Percentiles rank a stretch among this genome's conserved stretches.
These are phyloP conservation scores for Marchantia paleacea DNA, from an alignment of 225 moss, liverwort and hornwort genomes.

Conservation along the genomic window DNA sequence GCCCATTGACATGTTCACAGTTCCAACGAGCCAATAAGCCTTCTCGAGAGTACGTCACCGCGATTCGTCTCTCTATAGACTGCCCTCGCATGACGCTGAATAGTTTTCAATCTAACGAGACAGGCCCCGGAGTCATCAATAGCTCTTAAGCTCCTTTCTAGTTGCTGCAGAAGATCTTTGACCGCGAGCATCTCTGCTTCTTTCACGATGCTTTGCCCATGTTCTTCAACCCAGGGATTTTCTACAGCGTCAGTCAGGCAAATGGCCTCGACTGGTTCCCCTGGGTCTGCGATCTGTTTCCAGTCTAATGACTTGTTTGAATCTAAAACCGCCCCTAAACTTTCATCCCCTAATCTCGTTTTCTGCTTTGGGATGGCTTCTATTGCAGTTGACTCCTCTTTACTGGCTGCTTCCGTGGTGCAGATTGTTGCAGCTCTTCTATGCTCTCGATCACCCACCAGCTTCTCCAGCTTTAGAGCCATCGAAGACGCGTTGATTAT, in stretches of 20 bases:
- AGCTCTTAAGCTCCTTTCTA: constrained; percentile 12
- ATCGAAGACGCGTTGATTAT: constrained; percentile 69
- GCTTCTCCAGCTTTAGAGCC: constrained; percentile 79
- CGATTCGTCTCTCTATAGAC: background rate
- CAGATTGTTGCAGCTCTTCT: background rate
- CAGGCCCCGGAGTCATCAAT: constrained; percentile 1
- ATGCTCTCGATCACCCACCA: constrained; percentile 50
- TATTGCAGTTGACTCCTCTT: background rate
- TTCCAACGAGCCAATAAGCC: no score
- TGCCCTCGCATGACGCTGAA: constrained; percentile 22
- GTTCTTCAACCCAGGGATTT: background rate
- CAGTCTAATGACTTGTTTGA: background rate
- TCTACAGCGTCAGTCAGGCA: background rate
- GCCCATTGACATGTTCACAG: no score
- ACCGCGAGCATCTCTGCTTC: background rate
- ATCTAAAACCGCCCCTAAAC: background rate
- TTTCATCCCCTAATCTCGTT: background rate
- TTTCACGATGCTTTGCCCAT: constrained; percentile 9
- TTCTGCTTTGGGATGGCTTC: background rate
- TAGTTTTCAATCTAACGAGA: constrained; percentile 17
- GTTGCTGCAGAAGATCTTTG: constrained; percentile 18
- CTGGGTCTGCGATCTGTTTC: background rate
- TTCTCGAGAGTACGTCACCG: no score
- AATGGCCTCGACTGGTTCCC: background rate
- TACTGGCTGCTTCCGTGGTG: background rate